Evolutionary conservation across 371 early-diverging fungal genomes (phyloP).

Genomic region (Zychaea mexicana): DNA sequence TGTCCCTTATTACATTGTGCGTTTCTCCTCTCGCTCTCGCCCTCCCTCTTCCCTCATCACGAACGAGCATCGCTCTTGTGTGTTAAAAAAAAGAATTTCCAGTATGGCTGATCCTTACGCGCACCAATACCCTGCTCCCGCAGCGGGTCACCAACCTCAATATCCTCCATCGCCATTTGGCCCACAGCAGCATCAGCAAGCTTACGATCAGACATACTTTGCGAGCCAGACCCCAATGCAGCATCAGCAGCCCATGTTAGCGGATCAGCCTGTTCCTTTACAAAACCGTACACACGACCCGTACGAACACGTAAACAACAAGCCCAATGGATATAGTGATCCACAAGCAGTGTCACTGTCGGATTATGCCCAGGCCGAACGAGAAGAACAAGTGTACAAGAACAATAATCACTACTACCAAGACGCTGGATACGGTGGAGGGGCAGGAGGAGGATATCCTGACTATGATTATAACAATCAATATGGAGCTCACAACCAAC

Average conservation of each 20-base stretch:
- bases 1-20: background rate
- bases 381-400: conserved; percentile 7
- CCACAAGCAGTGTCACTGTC: conserved; percentile 18
- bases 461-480: conserved; percentile 1
- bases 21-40: background rate
- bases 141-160: conserved; percentile 7
- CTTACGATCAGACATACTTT: background rate
- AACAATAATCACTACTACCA: conserved; percentile 7
- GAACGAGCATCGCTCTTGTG: too few relatives aligned
- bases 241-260: conserved; percentile 3
- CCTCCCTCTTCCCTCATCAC: background rate
- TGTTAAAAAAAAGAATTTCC: background rate
- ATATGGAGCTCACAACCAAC: background rate
- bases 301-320: background rate
- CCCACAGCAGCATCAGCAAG: conserved; percentile 12
- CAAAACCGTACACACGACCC: conserved; percentile 4
- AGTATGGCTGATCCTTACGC: conserved; percentile 27
- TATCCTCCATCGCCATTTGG: conserved; percentile 7
- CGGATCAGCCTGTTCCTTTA: background rate
- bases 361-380: conserved; percentile 18
- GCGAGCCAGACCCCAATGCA: conserved; percentile 10
- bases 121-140: conserved; percentile 23
- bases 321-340: conserved; percentile 16
- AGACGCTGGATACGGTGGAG: background rate
- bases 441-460: background rate